Evolutionary conservation across 768 basidiomycete species (phyloP), one percentile per base, ranked within the genome.

Genomic region (Amanita jacksonii): DNA sequence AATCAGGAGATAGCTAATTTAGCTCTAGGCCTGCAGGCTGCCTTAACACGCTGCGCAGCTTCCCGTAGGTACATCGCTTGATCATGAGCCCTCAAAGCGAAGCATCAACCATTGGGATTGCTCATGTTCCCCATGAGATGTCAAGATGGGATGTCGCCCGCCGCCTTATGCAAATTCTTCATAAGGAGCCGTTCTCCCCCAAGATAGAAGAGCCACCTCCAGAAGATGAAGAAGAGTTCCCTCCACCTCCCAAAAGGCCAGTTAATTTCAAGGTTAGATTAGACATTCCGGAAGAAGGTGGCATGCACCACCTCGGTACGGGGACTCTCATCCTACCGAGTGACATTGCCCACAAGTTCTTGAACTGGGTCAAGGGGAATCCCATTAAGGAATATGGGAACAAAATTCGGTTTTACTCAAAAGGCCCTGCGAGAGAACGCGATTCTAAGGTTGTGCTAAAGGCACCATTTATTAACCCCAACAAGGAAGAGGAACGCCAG

Each of bases 261-360:
- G 65, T 82, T 27, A 87, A 88, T 49, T 88, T 87, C 60, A 51
- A 61, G 33, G 72, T 88, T 42, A 53, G 39, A 13, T 62, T 87
- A 61, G 41, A 70, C 68, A 48, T 60, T 60, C 41, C 63, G 65
- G 0, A 68, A 67, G 7, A 75, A 75, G 3, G 65, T 75, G 31
- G 33, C 9, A 24, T 24, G 12, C 62, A 72, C 8, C 84, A 86
- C 56, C 63, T 76, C 51, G 80, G 82, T 1, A 62, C 60, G 18
- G 72, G 72, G 3, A 48, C 49, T 8, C 46, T 76, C 32, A 70
- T 61, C 1, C 39, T 77, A 3, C 72, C 72, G 3, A 57, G 27
- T 28, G 48, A 53, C 0, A 51, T 74, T 23, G 79, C 72, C 2
- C 41, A 45, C 3, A 73, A 62, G 47, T 75, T 88, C 35, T 48